Conservation (phyloP, 257 asterid species). For the Eucommia ulmoides region DNA sequence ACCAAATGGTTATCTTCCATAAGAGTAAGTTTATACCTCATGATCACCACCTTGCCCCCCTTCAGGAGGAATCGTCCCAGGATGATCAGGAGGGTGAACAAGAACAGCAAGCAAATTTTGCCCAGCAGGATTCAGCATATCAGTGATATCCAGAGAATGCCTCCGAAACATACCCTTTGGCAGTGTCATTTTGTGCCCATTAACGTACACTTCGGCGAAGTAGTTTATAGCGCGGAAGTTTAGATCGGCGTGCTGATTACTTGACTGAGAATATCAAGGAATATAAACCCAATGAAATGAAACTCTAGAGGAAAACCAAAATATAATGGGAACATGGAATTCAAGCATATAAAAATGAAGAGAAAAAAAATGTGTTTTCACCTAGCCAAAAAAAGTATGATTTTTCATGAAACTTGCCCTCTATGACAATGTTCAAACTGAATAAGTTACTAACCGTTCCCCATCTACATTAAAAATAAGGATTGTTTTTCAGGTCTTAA, state of each 20-base stretch:
- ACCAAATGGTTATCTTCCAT: too few relatives aligned
- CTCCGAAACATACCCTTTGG: constrained; percentile 98
- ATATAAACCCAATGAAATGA: too few relatives aligned
- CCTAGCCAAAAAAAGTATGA: too few relatives aligned
- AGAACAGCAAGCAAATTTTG: constrained; percentile 80
- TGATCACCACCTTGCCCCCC: constrained; percentile 99
- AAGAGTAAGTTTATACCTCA: too few relatives aligned
- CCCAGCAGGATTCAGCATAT: constrained; percentile 45
- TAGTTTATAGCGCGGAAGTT: constrained; percentile 86
- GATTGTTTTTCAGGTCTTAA: neutral
- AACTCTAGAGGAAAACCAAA: too few relatives aligned
- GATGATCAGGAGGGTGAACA: constrained; percentile 96
- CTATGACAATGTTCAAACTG: neutral
- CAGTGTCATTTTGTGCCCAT: constrained; percentile 75
- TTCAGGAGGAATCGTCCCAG: constrained; percentile 77
- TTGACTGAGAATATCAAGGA: constrained; percentile 28
- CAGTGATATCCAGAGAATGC: constrained; percentile 68
- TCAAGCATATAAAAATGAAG: too few relatives aligned
- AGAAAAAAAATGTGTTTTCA: too few relatives aligned
- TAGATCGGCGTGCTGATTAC: constrained; percentile 53
- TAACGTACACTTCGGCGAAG: constrained; percentile 82
- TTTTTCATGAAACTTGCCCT: neutral
- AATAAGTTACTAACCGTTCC: neutral
- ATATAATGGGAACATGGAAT: too few relatives aligned
- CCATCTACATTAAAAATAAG: neutral